phyloP scores from a whole-genome alignment of 805 yeast species.

The Monosporozyma aerobia region DNA sequence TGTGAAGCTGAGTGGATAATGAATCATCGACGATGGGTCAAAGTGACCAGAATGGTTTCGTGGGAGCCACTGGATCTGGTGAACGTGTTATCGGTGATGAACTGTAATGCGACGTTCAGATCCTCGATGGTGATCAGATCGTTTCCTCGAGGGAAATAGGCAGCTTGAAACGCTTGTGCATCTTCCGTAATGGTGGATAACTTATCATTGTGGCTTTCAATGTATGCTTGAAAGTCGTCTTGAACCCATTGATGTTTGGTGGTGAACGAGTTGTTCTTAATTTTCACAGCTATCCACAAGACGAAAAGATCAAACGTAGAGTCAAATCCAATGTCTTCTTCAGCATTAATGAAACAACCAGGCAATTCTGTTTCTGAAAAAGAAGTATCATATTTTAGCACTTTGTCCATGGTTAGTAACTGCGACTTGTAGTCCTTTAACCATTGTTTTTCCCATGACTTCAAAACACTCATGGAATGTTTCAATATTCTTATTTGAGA shows the following conservation, averaged over 20 bases:
- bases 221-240: conserved; percentile 5
- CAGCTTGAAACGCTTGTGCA: conserved; percentile 7
- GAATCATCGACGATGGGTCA: background rate
- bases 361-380: conserved; percentile 40
- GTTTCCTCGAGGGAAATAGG: conserved; percentile 5
- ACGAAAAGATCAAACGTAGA: conserved; percentile 40
- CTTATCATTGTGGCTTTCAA: background rate
- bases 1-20: too few species aligned
- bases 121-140: conserved; percentile 6
- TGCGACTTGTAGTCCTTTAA: conserved; percentile 34
- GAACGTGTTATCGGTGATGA: conserved; percentile 13
- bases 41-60: conserved; percentile 17
- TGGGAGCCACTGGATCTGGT: conserved; percentile 16
- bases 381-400: conserved; percentile 42
- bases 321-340: conserved; percentile 36
- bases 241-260: conserved; percentile 15
- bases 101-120: conserved; percentile 9
- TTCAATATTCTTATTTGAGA: conserved; percentile 40
- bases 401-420: conserved; percentile 43
- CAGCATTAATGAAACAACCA: conserved; percentile 37
- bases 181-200: conserved; percentile 2
- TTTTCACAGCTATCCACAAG: conserved; percentile 24
- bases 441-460: conserved; percentile 41
- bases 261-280: conserved; percentile 7
- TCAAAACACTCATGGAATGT: conserved; percentile 36